phyloP scores from a whole-genome alignment of 495 filamentous ascomycete species.

The Daldinia bambusicola region DNA sequence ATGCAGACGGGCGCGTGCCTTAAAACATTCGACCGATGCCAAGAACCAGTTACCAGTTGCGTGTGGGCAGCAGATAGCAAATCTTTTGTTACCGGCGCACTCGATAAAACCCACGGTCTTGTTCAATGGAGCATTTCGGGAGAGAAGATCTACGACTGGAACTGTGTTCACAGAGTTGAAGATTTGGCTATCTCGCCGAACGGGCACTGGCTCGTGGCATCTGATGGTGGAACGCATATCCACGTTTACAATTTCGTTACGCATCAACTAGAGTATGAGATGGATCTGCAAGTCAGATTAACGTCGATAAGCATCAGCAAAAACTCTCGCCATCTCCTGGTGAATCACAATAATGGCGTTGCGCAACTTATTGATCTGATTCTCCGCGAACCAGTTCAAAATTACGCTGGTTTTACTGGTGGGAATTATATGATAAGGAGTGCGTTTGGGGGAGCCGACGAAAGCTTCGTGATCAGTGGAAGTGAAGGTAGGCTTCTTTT shows the following conservation, averaged over 20 bases:
- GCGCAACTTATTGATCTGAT: slow-evolving; percentile 81
- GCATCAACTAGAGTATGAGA: slow-evolving; percentile 76
- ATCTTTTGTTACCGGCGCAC: slow-evolving; percentile 81
- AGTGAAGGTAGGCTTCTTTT: slow-evolving; percentile 78
- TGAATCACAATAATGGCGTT: slow-evolving; percentile 79
- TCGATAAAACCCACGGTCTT: slow-evolving; percentile 73
- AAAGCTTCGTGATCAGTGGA: slow-evolving; percentile 89
- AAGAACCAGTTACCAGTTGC: slow-evolving; percentile 84
- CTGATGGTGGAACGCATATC: slow-evolving; percentile 73
- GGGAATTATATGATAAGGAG: slow-evolving; percentile 80
- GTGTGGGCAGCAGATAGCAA: slow-evolving; percentile 84
- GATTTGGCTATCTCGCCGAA: slow-evolving; percentile 85
- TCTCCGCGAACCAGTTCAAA: slow-evolving; percentile 74
- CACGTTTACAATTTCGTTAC: slow-evolving; percentile 85
- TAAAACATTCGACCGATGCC: slow-evolving; percentile 71
- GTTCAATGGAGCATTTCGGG: slow-evolving; percentile 74
- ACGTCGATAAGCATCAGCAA: slow-evolving; percentile 83
- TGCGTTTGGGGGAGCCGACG: slow-evolving; percentile 85
- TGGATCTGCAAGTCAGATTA: slow-evolving; percentile 70
- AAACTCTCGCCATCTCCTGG: slow-evolving; percentile 81
- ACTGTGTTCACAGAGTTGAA: slow-evolving; percentile 77
- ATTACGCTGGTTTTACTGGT: slow-evolving; percentile 78
- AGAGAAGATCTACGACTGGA: slow-evolving; percentile 67
- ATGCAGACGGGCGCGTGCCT: slow-evolving; percentile 75
- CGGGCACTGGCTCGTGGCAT: slow-evolving; percentile 79